phyloP scores from a whole-genome alignment of 176 grass and related monocot species.

The Aegilops bicornis region DNA sequence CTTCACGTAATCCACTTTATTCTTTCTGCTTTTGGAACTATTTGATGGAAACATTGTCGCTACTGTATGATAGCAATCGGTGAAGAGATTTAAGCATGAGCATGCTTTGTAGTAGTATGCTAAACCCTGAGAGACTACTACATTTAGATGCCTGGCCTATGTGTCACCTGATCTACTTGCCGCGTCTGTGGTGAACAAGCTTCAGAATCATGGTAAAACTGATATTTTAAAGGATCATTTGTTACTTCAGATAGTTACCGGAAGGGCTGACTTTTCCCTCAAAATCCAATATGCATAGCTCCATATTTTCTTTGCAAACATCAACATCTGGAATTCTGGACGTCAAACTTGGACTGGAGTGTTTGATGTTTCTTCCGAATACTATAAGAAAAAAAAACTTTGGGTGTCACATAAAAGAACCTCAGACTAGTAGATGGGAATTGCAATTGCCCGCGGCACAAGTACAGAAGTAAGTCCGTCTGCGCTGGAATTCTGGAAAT shows the following conservation, averaged over 20 bases:
- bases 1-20: conserved; percentile 27
- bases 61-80: conserved; percentile 27
- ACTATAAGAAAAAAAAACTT: conserved; percentile 5
- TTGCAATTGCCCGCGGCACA: background rate
- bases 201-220: background rate
- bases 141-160: conserved; percentile 7
- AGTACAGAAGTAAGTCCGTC: background rate
- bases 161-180: background rate
- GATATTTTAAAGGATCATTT: background rate
- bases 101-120: background rate
- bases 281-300: background rate
- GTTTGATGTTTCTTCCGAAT: background rate
- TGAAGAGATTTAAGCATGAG: conserved; percentile 17
- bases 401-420: background rate
- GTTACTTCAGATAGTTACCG: background rate
- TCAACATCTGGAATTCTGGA: background rate
- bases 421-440: background rate
- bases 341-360: background rate
- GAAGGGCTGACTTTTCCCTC: background rate
- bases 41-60: conserved; percentile 24
- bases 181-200: background rate
- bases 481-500: background rate
- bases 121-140: conserved; percentile 8
- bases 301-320: background rate
- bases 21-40: conserved; percentile 23